Evolutionary conservation across 257 asterid species (phyloP).

Genomic region (Jasminum sambac): DNA sequence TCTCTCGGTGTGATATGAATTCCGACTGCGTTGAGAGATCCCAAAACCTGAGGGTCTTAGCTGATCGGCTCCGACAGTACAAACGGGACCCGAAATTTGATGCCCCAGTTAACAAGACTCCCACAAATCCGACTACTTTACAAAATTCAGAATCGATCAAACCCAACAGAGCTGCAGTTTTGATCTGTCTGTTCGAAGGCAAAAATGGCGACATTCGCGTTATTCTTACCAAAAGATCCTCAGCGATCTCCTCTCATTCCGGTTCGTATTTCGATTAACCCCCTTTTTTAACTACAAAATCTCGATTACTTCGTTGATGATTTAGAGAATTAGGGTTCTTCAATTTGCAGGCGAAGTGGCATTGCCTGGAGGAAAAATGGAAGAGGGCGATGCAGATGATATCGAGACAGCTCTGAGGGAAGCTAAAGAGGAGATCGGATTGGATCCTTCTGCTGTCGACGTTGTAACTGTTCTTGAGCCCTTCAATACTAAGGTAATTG

Average conservation of each 20-base stretch:
- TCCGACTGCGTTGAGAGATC: conserved; percentile 32
- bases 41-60: conserved; percentile 37
- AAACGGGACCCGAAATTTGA: conserved; percentile 18
- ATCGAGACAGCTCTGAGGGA: conserved; percentile 77
- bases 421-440: conserved; percentile 88
- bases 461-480: conserved; percentile 64
- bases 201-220: conserved; percentile 61
- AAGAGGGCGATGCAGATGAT: conserved; percentile 57
- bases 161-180: conserved; percentile 58
- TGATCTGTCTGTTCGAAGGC: conserved; percentile 71
- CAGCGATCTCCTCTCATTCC: conserved; percentile 60
- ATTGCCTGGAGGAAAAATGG: conserved; percentile 86
- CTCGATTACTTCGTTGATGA: neutral
- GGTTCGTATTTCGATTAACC: conserved; percentile 34
- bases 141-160: conserved; percentile 16
- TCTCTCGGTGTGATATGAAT: conserved; percentile 24
- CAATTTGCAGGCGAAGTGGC: conserved; percentile 74
- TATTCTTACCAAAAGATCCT: conserved; percentile 74
- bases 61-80: conserved; percentile 46
- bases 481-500: conserved; percentile 53
- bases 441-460: conserved; percentile 70
- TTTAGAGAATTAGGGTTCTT: neutral
- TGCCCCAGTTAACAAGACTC: neutral
- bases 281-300: neutral
- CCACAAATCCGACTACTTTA: conserved; percentile 6